phyloP scores from a whole-genome alignment of 192 early-diverging fungal species.

The Umbelopsis sp. region DNA sequence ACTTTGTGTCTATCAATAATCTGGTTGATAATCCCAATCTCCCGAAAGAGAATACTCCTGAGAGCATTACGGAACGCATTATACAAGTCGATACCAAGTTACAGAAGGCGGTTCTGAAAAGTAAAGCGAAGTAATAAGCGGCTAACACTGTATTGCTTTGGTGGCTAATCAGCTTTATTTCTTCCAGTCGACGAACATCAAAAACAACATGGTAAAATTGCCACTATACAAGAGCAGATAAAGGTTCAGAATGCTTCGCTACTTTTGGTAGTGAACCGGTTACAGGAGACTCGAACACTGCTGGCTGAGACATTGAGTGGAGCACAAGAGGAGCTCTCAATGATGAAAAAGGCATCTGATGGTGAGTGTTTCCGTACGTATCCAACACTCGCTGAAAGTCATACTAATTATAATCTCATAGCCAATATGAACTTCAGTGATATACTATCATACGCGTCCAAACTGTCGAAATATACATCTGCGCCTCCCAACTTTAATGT shows the following conservation, averaged over 20 bases:
- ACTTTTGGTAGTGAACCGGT: conserved; percentile 39
- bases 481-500: conserved; percentile 57
- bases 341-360: conserved; percentile 14
- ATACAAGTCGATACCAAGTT: conserved; percentile 45
- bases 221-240: conserved; percentile 52
- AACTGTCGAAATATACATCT: conserved; percentile 53
- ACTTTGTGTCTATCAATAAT: conserved; percentile 26
- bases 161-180: neutral
- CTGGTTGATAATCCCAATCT: conserved; percentile 13
- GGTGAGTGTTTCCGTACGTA: neutral
- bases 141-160: no score
- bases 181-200: conserved; percentile 54
- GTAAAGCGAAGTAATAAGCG: conserved; percentile 25
- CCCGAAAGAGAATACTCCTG: conserved; percentile 29
- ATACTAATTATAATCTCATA: conserved; percentile 13
- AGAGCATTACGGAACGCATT: conserved; percentile 43
- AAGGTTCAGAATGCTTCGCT: conserved; percentile 46
- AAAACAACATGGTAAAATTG: conserved; percentile 45
- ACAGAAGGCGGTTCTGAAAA: conserved; percentile 51
- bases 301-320: conserved; percentile 35
- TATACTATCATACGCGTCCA: conserved; percentile 54
- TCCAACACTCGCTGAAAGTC: neutral
- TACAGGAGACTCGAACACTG: conserved; percentile 36
- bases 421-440: conserved; percentile 49
- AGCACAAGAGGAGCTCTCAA: conserved; percentile 25